A percentile compares a stretch with the other conserved stretches of the same genome.
phyloP scores from a whole-genome alignment of 2,329 filamentous ascomycete genomes.

The Trichoderma atrobrunneum region DNA sequence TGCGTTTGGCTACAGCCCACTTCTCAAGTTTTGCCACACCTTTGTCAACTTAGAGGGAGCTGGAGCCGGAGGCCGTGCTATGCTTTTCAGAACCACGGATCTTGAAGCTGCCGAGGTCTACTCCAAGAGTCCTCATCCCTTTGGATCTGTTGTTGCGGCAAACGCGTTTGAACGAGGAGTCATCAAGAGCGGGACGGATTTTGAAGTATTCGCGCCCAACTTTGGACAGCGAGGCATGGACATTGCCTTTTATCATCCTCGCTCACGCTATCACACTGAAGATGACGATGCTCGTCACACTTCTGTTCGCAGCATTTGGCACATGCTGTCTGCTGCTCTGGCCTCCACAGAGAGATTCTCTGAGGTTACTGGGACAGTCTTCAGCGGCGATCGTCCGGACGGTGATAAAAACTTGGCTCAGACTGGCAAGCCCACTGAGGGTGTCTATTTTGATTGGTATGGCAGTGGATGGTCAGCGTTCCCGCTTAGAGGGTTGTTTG shows the following conservation, averaged over 20 bases:
- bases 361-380: constrained; percentile 62
- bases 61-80: constrained; percentile 83
- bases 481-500: constrained; percentile 78
- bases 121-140: constrained; percentile 67
- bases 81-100: constrained; percentile 85
- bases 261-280: constrained; percentile 85
- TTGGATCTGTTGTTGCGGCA: constrained; percentile 75
- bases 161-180: constrained; percentile 80
- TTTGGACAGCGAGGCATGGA: constrained; percentile 86
- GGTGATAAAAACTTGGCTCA: constrained; percentile 58
- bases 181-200: constrained; percentile 86
- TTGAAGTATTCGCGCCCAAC: constrained; percentile 73
- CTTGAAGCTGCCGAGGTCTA: constrained; percentile 82
- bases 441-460: constrained; percentile 94
- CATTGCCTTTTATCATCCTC: constrained; percentile 84
- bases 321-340: constrained; percentile 86
- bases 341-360: constrained; percentile 71
- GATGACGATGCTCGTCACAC: constrained; percentile 83
- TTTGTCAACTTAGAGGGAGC: constrained; percentile 96
- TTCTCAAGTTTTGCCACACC: constrained; percentile 76
- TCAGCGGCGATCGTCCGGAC: constrained; percentile 58
- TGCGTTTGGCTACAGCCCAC: constrained; percentile 78
- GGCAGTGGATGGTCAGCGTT: constrained; percentile 77
- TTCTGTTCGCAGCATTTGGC: constrained; percentile 71
- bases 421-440: constrained; percentile 64